Evolutionary conservation across 179 eudicot genomes (phyloP).

Genomic region (Dionaea muscipula): DNA sequence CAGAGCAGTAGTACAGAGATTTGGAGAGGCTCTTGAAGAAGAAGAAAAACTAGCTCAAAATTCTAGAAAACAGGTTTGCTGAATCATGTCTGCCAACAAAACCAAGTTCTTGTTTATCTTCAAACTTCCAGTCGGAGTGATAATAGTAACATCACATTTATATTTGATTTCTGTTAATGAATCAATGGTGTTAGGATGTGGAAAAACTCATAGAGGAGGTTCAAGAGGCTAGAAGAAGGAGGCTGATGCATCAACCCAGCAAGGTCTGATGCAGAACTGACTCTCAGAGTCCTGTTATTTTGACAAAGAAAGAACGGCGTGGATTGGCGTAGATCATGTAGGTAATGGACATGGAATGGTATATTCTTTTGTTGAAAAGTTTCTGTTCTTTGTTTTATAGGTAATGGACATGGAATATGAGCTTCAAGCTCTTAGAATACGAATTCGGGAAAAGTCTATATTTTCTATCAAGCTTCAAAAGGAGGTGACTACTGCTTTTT

Average conservation of each 20-base stretch:
- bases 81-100: too few species aligned
- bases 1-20: conserved; percentile 85
- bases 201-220: conserved; percentile 82
- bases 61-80: conserved; percentile 71
- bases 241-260: conserved; percentile 82
- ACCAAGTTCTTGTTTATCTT: too few species aligned
- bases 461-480: conserved; percentile 62
- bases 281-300: too few species aligned
- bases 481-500: conserved; percentile 29
- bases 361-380: not conserved
- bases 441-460: conserved; percentile 57
- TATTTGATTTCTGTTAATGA: too few species aligned
- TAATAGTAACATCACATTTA: too few species aligned
- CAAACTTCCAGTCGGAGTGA: too few species aligned
- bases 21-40: conserved; percentile 94
- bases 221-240: conserved; percentile 89
- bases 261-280: conserved; percentile 25
- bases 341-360: conserved; percentile 61
- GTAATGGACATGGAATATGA: conserved; percentile 85
- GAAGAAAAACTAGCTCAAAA: conserved; percentile 66
- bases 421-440: conserved; percentile 63
- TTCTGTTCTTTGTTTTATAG: conserved; percentile 14
- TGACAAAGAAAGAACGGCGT: too few species aligned
- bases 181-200: conserved; percentile 37
- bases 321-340: not conserved